Percentiles rank a stretch among this genome's conserved stretches.
Conservation (phyloP, 2,329 filamentous ascomycete species). For the Volutella citrinella region DNA sequence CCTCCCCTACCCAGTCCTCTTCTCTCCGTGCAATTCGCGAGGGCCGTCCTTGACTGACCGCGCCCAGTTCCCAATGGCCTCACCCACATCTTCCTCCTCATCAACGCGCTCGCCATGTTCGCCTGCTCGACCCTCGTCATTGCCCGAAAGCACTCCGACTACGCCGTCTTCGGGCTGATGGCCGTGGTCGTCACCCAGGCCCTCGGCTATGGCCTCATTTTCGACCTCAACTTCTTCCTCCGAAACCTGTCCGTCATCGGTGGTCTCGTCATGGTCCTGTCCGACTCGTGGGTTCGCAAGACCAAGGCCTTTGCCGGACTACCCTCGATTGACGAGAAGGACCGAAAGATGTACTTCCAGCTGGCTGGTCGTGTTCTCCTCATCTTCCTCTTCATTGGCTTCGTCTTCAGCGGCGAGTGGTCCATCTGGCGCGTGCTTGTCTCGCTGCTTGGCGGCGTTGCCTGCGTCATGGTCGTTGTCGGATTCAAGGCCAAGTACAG, state of each 20-base stretch:
- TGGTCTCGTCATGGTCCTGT: constrained; percentile 95
- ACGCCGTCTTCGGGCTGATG: constrained; percentile 86
- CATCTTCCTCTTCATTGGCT: constrained; percentile 96
- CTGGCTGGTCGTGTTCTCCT: constrained; percentile 90
- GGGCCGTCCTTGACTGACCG: no score
- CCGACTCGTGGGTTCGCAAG: constrained; percentile 97
- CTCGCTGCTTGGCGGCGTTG: constrained; percentile 79
- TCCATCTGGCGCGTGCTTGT: constrained; percentile 83
- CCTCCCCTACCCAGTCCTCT: no score
- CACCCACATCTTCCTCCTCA: constrained; percentile 87
- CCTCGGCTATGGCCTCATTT: constrained; percentile 94
- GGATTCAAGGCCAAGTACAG: constrained; percentile 99
- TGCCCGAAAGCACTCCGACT: constrained; percentile 86
- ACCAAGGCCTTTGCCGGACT: constrained; percentile 93
- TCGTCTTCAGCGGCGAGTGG: constrained; percentile 95
- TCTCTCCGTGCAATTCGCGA: no score
- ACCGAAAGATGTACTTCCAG: constrained; percentile 99
- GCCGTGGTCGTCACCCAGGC: constrained; percentile 90
- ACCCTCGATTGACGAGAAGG: constrained; percentile 94
- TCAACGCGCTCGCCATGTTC: constrained; percentile 87
- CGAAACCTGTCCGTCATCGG: constrained; percentile 97
- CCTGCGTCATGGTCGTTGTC: constrained; percentile 97
- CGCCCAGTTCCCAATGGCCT: constrained; percentile 75
- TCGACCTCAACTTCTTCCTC: constrained; percentile 99
- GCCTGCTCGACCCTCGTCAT: constrained; percentile 84